A percentile compares a stretch with the other conserved stretches of the same genome.
These are phyloP conservation scores for Lathyrus aphaca DNA, from an alignment of 306 rosid genomes.

Conservation along the genomic window DNA sequence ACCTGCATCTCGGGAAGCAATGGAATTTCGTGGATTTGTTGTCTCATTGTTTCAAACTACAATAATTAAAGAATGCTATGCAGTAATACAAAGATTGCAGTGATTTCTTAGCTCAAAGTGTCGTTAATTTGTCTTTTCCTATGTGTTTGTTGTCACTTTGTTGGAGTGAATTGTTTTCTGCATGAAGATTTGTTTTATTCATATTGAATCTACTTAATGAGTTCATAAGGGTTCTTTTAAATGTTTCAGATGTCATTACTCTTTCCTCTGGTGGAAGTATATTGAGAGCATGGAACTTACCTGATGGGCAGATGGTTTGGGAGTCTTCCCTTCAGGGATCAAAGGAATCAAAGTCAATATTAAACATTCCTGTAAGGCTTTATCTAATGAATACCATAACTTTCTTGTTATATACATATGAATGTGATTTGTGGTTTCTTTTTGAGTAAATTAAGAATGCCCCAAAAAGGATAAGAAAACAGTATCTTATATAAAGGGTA, in stretches of 20 bases:
- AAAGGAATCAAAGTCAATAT: conserved; percentile 64
- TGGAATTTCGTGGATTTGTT: neutral
- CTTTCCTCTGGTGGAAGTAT: conserved; percentile 84
- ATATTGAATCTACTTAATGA: conserved; percentile 17
- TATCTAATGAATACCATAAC: conserved; percentile 1
- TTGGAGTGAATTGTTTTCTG: conserved; percentile 22
- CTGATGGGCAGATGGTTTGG: conserved; percentile 99
- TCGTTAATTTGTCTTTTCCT: conserved; percentile 28
- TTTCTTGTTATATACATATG: conserved; percentile 18
- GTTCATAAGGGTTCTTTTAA: conserved; percentile 23
- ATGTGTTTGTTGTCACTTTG: conserved; percentile 23
- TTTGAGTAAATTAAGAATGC: conserved; percentile 18
- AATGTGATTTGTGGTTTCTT: conserved; percentile 25
- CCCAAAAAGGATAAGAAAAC: conserved; percentile 5
- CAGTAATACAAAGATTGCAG: neutral
- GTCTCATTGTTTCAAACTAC: conserved; percentile 28
- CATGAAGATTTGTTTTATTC: conserved; percentile 15
- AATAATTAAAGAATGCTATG: conserved; percentile 28
- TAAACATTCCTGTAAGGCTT: conserved; percentile 69
- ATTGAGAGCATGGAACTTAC: conserved; percentile 97
- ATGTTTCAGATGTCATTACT: conserved; percentile 80
- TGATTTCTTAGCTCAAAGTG: conserved; percentile 33
- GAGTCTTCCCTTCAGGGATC: conserved; percentile 75
- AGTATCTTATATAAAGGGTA: conserved; percentile 6
- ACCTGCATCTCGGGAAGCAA: conserved; percentile 4